Percentiles rank a stretch among this genome's conserved stretches.
Conservation (phyloP, 2,329 filamentous ascomycete species). For the Calonectria naviculata region DNA sequence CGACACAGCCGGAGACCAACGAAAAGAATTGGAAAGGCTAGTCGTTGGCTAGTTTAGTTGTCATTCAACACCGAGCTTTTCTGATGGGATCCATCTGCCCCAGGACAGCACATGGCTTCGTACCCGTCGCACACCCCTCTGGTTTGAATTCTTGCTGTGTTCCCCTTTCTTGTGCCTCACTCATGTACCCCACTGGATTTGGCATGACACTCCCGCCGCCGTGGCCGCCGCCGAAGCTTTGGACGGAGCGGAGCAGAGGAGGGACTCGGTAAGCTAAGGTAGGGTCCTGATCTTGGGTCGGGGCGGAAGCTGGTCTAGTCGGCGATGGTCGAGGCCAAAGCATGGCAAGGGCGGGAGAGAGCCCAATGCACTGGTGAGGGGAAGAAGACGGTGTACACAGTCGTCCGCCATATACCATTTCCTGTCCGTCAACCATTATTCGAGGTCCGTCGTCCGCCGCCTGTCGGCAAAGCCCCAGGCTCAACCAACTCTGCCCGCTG, state of each 20-base stretch:
- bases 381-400: constrained; percentile 3
- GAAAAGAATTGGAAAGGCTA: constrained; percentile 16
- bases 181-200: constrained; percentile 11
- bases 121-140: constrained; percentile 10
- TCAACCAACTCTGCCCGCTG: constrained; percentile 10
- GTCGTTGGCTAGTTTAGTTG: constrained; percentile 31
- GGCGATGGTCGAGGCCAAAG: constrained; percentile 9
- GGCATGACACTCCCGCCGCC: constrained; percentile 18
- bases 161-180: constrained; percentile 15
- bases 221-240: constrained; percentile 20
- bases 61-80: background rate
- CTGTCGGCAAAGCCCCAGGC: background rate
- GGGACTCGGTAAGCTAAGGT: constrained; percentile 19
- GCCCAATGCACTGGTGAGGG: constrained; percentile 15
- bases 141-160: constrained; percentile 9
- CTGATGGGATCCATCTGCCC: constrained; percentile 8
- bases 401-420: background rate
- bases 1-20: constrained; percentile 11
- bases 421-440: background rate
- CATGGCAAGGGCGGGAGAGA: constrained; percentile 11
- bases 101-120: constrained; percentile 17
- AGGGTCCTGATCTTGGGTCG: constrained; percentile 19
- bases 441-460: background rate
- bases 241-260: constrained; percentile 17
- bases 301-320: constrained; percentile 16